Conservation (phyloP, 176 grass and related monocot genomes). For the Metroxylon sagu region DNA sequence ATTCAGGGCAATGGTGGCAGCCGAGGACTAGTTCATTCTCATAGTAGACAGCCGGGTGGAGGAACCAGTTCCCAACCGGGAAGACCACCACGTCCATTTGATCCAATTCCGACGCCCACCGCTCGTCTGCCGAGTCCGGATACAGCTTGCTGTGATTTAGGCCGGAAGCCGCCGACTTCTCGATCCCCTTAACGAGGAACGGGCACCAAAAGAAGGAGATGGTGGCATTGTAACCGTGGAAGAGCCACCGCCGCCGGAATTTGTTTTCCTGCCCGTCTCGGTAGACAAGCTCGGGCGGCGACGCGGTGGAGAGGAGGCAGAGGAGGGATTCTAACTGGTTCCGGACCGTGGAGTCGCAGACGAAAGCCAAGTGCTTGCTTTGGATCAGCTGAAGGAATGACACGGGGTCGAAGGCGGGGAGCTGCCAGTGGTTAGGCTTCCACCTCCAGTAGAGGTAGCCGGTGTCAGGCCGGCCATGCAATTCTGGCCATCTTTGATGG, state of each 20-base stretch:
- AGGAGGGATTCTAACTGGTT: slow-evolving; percentile 71
- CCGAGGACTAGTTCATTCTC: slow-evolving; percentile 45
- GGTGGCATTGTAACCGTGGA: slow-evolving; percentile 43
- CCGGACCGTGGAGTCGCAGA: slow-evolving; percentile 59
- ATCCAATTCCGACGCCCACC: slow-evolving; percentile 46
- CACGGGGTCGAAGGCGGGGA: slow-evolving; percentile 36
- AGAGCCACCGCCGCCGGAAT: slow-evolving; percentile 71
- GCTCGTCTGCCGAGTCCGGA: slow-evolving; percentile 48
- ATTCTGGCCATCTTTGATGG: slow-evolving; percentile 62
- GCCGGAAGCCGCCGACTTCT: slow-evolving; percentile 24
- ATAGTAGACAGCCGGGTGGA: slow-evolving; percentile 71
- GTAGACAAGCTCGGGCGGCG: slow-evolving; percentile 27
- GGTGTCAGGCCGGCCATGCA: slow-evolving; percentile 59
- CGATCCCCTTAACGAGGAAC: slow-evolving; percentile 75
- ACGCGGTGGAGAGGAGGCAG: slow-evolving; percentile 43
- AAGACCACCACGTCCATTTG: slow-evolving; percentile 54
- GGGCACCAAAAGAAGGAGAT: slow-evolving; percentile 79
- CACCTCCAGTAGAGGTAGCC: slow-evolving; percentile 64
- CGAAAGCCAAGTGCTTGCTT: slow-evolving; percentile 54
- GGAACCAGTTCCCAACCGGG: slow-evolving; percentile 82
- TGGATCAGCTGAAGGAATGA: slow-evolving; percentile 36
- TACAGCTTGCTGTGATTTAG: slow-evolving; percentile 48
- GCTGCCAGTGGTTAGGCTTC: slow-evolving; percentile 39
- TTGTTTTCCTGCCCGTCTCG: slow-evolving; percentile 46
- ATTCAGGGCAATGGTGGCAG: slow-evolving; percentile 75